These are phyloP conservation scores for Galeopsis tetrahit DNA, from an alignment of 257 asterid species.

Conservation along the genomic window DNA sequence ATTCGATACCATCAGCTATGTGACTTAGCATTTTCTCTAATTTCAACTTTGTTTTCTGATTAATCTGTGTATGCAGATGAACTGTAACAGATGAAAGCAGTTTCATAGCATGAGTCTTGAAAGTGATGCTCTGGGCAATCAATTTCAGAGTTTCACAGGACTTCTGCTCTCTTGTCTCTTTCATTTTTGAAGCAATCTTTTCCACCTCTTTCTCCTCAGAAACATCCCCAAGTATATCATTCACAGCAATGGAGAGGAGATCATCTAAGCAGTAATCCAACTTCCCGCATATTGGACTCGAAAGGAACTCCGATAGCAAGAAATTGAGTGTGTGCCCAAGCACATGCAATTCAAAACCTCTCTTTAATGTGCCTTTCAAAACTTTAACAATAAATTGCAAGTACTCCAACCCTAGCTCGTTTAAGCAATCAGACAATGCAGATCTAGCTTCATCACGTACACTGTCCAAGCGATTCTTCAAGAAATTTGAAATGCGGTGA, in stretches of 20 bases:
- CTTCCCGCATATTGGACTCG: slow-evolving; percentile 58
- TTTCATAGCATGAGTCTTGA: slow-evolving; percentile 75
- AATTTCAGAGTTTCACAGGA: slow-evolving; percentile 85
- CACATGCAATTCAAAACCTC: slow-evolving; percentile 89
- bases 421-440: slow-evolving; percentile 84
- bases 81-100: slow-evolving; percentile 69
- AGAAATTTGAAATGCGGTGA: slow-evolving; percentile 87
- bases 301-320: slow-evolving; percentile 69
- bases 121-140: slow-evolving; percentile 78
- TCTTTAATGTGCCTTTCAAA: slow-evolving; percentile 69
- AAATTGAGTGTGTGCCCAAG: slow-evolving; percentile 87
- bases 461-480: slow-evolving; percentile 80
- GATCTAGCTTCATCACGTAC: slow-evolving; percentile 90
- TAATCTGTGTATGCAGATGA: slow-evolving; percentile 70
- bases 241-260: slow-evolving; percentile 69
- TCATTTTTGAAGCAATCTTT: slow-evolving; percentile 93
- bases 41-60: slow-evolving; percentile 70
- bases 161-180: slow-evolving; percentile 90
- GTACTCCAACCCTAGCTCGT: slow-evolving; percentile 88
- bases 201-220: slow-evolving; percentile 98
- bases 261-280: slow-evolving; percentile 85
- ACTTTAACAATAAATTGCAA: slow-evolving; percentile 79
- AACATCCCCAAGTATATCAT: slow-evolving; percentile 88
- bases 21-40: slow-evolving; percentile 79
- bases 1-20: slow-evolving; percentile 77